These are phyloP conservation scores for Ogataea nonfermentans DNA, from an alignment of 805 yeast species.

Conservation along the genomic window DNA sequence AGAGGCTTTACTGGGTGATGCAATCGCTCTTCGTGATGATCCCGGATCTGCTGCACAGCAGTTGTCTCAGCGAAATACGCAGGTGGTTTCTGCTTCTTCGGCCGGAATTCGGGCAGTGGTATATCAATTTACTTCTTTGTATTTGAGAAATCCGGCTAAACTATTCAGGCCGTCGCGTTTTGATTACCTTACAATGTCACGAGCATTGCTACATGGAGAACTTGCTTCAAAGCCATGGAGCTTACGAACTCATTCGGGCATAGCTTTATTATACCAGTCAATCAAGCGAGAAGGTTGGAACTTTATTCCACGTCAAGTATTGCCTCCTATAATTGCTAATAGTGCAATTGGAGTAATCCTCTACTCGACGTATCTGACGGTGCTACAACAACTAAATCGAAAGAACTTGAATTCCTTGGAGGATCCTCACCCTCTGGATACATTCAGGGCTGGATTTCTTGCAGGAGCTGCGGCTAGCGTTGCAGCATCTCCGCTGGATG, in stretches of 20 bases:
- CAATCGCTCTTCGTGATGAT: not conserved
- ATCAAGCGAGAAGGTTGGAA: conserved; percentile 79
- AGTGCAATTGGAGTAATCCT: conserved; percentile 85
- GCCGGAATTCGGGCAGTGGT: conserved; percentile 85
- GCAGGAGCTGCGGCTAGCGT: conserved; percentile 89
- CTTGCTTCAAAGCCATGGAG: conserved; percentile 48
- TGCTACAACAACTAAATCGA: conserved; percentile 41
- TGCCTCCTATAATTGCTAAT: conserved; percentile 88
- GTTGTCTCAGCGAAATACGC: conserved; percentile 40
- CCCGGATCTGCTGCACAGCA: conserved; percentile 18
- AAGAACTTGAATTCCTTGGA: conserved; percentile 21
- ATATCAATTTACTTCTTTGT: conserved; percentile 74
- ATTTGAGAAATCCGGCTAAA: conserved; percentile 79
- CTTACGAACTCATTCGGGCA: conserved; percentile 68
- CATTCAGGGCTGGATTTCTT: conserved; percentile 74
- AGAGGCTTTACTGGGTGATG: not conserved
- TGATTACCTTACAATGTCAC: conserved; percentile 73
- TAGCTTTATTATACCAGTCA: conserved; percentile 72
- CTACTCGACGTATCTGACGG: conserved; percentile 74
- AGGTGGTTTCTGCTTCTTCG: conserved; percentile 71
- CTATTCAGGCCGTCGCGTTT: conserved; percentile 87
- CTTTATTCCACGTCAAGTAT: conserved; percentile 76
- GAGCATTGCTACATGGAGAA: conserved; percentile 49
- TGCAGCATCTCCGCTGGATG: conserved; percentile 92
- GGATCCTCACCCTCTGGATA: conserved; percentile 45